phyloP scores from a whole-genome alignment of 2,329 filamentous ascomycete genomes.

The Aspergillus sp. region DNA sequence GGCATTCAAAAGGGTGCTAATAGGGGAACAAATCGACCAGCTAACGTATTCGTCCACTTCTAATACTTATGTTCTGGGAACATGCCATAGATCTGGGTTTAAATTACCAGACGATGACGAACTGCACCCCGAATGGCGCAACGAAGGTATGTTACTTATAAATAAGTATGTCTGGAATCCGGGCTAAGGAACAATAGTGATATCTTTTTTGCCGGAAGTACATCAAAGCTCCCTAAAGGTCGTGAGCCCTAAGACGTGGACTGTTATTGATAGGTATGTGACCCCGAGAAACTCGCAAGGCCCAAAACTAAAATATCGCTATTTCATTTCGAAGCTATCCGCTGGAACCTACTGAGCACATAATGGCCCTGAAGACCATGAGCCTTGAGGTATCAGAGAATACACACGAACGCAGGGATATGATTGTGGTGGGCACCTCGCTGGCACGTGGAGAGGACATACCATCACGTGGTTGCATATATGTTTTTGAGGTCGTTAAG shows the following conservation, averaged over 20 bases:
- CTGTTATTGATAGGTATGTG: conserved; percentile 68
- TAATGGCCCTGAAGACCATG: conserved; percentile 79
- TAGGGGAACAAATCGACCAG: conserved; percentile 69
- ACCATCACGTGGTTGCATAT: conserved; percentile 77
- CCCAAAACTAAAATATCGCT: conserved; percentile 10
- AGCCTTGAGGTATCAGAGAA: conserved; percentile 88
- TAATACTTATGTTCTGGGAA: conserved; percentile 74
- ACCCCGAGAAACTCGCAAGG: background rate
- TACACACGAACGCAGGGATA: conserved; percentile 78
- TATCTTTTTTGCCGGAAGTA: conserved; percentile 63
- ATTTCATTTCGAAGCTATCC: conserved; percentile 47
- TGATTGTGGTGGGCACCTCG: conserved; percentile 83
- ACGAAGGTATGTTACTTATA: conserved; percentile 55
- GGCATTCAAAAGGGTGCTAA: conserved; percentile 67
- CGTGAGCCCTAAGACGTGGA: conserved; percentile 74
- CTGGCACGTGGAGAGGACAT: conserved; percentile 88
- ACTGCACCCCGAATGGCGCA: conserved; percentile 75
- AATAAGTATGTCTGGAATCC: background rate
- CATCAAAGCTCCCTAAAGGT: conserved; percentile 75
- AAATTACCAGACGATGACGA: conserved; percentile 85
- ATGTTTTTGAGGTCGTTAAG: conserved; percentile 86
- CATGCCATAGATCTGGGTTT: conserved; percentile 67
- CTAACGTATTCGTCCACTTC: conserved; percentile 75
- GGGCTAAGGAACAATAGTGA: conserved; percentile 38
- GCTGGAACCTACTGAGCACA: conserved; percentile 71